Evolutionary conservation across 2,329 filamentous ascomycete genomes (phyloP).

Genomic region (Penicillium psychrosexuale): DNA sequence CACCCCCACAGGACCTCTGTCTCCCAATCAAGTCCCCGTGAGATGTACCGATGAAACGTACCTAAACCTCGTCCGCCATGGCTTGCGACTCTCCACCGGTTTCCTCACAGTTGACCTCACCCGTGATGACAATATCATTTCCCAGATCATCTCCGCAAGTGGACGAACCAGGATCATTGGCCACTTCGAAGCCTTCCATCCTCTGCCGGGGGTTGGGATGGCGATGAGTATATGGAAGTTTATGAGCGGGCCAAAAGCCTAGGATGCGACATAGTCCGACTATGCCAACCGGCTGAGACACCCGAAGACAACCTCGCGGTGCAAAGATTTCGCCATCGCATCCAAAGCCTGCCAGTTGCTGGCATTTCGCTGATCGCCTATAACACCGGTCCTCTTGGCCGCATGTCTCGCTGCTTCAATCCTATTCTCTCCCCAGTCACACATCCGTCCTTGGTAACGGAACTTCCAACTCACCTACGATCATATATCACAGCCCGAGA

Average conservation of each 20-base stretch:
- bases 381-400: slow-evolving; percentile 62
- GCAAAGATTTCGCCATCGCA: slow-evolving; percentile 52
- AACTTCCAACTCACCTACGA: slow-evolving; percentile 44
- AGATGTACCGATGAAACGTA: slow-evolving; percentile 44
- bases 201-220: slow-evolving; percentile 54
- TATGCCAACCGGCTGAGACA: slow-evolving; percentile 56
- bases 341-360: slow-evolving; percentile 44
- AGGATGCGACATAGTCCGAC: slow-evolving; percentile 61
- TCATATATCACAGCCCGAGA: slow-evolving; percentile 60
- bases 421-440: slow-evolving; percentile 61
- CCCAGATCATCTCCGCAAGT: slow-evolving; percentile 50
- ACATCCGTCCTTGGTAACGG: slow-evolving; percentile 47
- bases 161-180: slow-evolving; percentile 62
- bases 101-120: slow-evolving; percentile 62
- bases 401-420: slow-evolving; percentile 66
- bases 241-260: slow-evolving; percentile 58
- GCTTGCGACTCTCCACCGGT: slow-evolving; percentile 60
- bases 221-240: slow-evolving; percentile 53
- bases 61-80: slow-evolving; percentile 57
- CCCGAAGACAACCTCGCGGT: slow-evolving; percentile 64
- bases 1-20: slow-evolving; percentile 14
- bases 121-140: slow-evolving; percentile 52
- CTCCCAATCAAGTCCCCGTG: slow-evolving; percentile 25
- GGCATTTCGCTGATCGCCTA: slow-evolving; percentile 59
- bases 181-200: slow-evolving; percentile 47